phyloP scores from a whole-genome alignment of 345 rosid genomes.

The Rhodamnia argentea region DNA sequence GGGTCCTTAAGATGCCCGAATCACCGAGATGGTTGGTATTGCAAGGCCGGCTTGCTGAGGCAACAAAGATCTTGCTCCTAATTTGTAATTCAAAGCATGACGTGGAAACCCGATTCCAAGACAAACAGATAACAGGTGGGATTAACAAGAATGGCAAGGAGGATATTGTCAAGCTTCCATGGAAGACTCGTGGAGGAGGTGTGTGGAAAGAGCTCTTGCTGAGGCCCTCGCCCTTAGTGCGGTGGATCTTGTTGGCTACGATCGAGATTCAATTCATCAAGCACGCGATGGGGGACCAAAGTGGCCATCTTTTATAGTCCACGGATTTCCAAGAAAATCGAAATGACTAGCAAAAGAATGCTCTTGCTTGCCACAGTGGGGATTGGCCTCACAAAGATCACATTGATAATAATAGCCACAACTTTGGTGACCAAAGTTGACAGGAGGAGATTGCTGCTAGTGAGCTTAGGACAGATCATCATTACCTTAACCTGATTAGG shows the following conservation, averaged over 20 bases:
- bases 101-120: slow-evolving; percentile 45
- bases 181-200: slow-evolving; percentile 26
- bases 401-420: slow-evolving; percentile 36
- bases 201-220: slow-evolving; percentile 72
- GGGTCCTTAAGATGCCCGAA: slow-evolving; percentile 68
- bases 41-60: slow-evolving; percentile 64
- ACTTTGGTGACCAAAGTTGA: no score
- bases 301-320: slow-evolving; percentile 60
- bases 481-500: slow-evolving; percentile 28
- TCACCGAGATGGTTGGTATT: slow-evolving; percentile 74
- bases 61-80: slow-evolving; percentile 18
- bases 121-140: slow-evolving; percentile 49
- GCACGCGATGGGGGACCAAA: slow-evolving; percentile 61
- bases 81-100: slow-evolving; percentile 55
- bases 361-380: slow-evolving; percentile 61
- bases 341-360: slow-evolving; percentile 17
- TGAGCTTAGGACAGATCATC: slow-evolving; percentile 33
- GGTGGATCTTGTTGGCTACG: slow-evolving; percentile 54
- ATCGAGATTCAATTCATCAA: slow-evolving; percentile 79
- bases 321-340: slow-evolving; percentile 51
- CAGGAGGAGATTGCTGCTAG: slow-evolving; percentile 46
- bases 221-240: slow-evolving; percentile 35
- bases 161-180: slow-evolving; percentile 17
- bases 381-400: slow-evolving; percentile 56
- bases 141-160: slow-evolving; percentile 32